phyloP scores from a whole-genome alignment of 2,329 filamentous ascomycete species.

The Cercospora canescens region DNA sequence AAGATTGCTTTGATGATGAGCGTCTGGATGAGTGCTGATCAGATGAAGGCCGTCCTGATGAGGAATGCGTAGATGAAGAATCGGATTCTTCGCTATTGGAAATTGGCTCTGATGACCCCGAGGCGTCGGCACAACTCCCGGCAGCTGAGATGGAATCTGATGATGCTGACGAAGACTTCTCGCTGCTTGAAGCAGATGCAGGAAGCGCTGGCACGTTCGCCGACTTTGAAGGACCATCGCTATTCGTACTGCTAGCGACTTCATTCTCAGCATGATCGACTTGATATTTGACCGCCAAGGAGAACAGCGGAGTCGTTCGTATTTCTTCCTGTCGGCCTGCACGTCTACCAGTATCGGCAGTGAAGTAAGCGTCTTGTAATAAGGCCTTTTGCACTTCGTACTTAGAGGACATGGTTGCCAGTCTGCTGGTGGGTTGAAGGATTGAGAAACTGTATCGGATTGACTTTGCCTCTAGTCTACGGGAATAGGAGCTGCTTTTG shows the following conservation, averaged over 20 bases:
- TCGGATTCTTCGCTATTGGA: background rate
- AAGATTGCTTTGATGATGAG: background rate
- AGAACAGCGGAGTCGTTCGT: conserved; percentile 29
- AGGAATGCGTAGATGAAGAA: background rate
- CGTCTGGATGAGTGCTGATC: background rate
- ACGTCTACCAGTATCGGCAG: background rate
- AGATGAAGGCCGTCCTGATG: background rate
- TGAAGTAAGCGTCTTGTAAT: conserved; percentile 7
- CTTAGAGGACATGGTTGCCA: background rate
- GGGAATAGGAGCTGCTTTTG: background rate
- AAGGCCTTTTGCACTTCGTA: conserved; percentile 5
- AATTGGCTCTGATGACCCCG: background rate
- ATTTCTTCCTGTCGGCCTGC: conserved; percentile 23
- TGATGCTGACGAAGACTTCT: background rate
- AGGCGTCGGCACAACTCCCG: background rate
- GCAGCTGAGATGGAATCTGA: background rate
- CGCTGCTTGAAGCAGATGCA: background rate
- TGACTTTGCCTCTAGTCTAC: background rate
- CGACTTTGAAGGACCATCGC: background rate
- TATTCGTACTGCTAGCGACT: background rate
- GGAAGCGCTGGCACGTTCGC: background rate
- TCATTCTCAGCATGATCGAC: conserved; percentile 9
- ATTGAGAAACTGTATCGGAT: background rate
- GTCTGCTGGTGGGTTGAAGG: background rate
- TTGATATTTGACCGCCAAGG: conserved; percentile 25